Conservation (phyloP, 495 filamentous ascomycete genomes). For the Hypoxylon perforatum region DNA sequence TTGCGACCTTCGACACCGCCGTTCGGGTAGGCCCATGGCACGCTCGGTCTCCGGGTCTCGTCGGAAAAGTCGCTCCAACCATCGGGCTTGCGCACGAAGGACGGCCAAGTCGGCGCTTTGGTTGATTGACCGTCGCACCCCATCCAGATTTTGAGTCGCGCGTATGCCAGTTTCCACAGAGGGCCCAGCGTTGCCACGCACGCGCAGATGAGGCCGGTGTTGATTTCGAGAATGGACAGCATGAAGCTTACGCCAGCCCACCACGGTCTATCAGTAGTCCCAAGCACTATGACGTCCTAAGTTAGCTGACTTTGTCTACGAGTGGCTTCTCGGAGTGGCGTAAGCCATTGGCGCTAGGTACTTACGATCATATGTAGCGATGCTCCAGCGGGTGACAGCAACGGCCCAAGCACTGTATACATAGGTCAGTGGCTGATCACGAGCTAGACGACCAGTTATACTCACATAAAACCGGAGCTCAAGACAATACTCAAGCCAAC, state of each 20-base stretch:
- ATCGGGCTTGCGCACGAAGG: slow-evolving; percentile 31
- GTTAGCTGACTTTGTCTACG: slow-evolving; percentile 7
- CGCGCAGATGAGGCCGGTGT: slow-evolving; percentile 53
- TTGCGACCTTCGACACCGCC: not conserved
- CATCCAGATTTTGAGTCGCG: slow-evolving; percentile 22
- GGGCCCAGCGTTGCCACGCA: slow-evolving; percentile 45
- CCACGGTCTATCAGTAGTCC: slow-evolving; percentile 36
- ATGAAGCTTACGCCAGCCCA: slow-evolving; percentile 44
- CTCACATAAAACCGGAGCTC: slow-evolving; percentile 40
- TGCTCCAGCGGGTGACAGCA: slow-evolving; percentile 46
- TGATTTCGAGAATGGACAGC: slow-evolving; percentile 50
- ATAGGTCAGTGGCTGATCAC: slow-evolving; percentile 11
- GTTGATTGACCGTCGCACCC: slow-evolving; percentile 21
- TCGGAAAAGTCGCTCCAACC: slow-evolving; percentile 10
- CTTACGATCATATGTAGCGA: slow-evolving; percentile 39
- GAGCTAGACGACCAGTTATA: not conserved
- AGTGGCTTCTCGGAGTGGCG: not conserved
- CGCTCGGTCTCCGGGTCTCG: slow-evolving; percentile 19
- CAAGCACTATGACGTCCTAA: slow-evolving; percentile 11
- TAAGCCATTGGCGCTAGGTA: not conserved
- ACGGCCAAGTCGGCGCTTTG: slow-evolving; percentile 26
- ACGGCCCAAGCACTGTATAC: slow-evolving; percentile 45
- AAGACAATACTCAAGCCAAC: slow-evolving; percentile 36
- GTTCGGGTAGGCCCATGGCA: slow-evolving; percentile 3
- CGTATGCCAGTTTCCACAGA: slow-evolving; percentile 34